Evolutionary conservation across 768 basidiomycete species (phyloP).

Genomic region (Pisolithus albus): DNA sequence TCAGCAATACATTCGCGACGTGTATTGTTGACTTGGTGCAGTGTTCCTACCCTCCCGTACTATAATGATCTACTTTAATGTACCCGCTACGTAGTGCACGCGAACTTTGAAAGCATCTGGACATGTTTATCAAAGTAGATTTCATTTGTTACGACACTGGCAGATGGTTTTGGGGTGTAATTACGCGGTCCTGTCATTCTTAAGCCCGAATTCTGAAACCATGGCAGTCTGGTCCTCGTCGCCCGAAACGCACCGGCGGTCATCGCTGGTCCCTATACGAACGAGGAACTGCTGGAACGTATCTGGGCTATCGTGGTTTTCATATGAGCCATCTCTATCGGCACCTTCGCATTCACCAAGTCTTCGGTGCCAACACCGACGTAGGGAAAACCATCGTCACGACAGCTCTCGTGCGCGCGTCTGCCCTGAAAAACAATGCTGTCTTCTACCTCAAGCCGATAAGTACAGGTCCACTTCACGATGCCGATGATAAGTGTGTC

Average conservation of each 20-base stretch:
- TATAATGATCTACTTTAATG: conserved; percentile 1
- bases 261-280: too few relatives aligned
- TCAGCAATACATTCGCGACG: conserved; percentile 27
- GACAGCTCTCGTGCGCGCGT: conserved; percentile 74
- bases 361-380: conserved; percentile 95
- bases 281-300: too few relatives aligned
- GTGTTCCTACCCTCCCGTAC: neutral
- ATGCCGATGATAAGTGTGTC: conserved; percentile 80
- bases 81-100: conserved; percentile 7
- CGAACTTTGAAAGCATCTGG: conserved; percentile 18
- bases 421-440: conserved; percentile 44
- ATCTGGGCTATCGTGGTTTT: neutral
- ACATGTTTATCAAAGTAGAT: conserved; percentile 19
- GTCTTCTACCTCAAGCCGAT: conserved; percentile 84
- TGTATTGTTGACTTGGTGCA: conserved; percentile 16
- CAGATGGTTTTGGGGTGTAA: neutral
- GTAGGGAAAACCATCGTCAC: conserved; percentile 93
- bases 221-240: neutral
- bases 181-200: too few relatives aligned
- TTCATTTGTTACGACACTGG: conserved; percentile 6
- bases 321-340: conserved; percentile 79
- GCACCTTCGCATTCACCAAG: conserved; percentile 78
- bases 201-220: too few relatives aligned
- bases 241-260: neutral
- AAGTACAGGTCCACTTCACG: conserved; percentile 73